Percentiles rank a stretch among this genome's conserved stretches.
Conservation (phyloP, 2,329 filamentous ascomycete genomes). For the Aspergillus sojae region DNA sequence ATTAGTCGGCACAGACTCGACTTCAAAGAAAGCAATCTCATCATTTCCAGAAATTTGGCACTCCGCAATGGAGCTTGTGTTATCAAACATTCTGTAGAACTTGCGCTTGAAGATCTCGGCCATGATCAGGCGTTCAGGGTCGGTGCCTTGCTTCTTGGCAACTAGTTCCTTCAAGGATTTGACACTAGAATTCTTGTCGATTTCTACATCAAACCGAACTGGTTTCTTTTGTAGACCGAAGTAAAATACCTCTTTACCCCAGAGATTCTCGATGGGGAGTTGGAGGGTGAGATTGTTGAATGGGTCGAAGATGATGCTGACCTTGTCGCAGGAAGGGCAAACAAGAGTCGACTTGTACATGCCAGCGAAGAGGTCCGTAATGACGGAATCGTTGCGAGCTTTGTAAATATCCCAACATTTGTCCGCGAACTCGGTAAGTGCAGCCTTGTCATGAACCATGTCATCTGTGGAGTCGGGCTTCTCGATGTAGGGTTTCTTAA, state of each 20-base stretch:
- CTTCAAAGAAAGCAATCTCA: conserved; percentile 72
- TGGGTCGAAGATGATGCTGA: conserved; percentile 98
- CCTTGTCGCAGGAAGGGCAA: conserved; percentile 87
- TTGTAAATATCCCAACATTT: conserved; percentile 91
- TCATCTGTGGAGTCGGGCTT: conserved; percentile 98
- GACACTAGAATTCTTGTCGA: conserved; percentile 69
- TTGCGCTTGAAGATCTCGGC: conserved; percentile 80
- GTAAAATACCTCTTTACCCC: conserved; percentile 74
- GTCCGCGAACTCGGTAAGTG: conserved; percentile 81
- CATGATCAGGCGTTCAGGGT: conserved; percentile 68
- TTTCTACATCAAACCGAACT: conserved; percentile 73
- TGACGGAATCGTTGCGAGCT: conserved; percentile 88
- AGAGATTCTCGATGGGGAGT: conserved; percentile 82
- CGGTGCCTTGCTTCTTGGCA: conserved; percentile 54
- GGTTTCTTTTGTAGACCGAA: conserved; percentile 74
- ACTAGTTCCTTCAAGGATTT: conserved; percentile 53
- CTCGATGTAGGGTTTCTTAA: conserved; percentile 95
- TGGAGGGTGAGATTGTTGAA: conserved; percentile 94
- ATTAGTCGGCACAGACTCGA: conserved; percentile 79
- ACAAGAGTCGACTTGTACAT: conserved; percentile 98
- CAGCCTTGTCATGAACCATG: conserved; percentile 80
- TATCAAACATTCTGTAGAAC: conserved; percentile 85
- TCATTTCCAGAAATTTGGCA: conserved; percentile 65
- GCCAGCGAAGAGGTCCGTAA: conserved; percentile 93
- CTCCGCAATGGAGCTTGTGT: conserved; percentile 69